Conservation (phyloP, 257 asterid genomes). For the Nicotiana undulata region DNA sequence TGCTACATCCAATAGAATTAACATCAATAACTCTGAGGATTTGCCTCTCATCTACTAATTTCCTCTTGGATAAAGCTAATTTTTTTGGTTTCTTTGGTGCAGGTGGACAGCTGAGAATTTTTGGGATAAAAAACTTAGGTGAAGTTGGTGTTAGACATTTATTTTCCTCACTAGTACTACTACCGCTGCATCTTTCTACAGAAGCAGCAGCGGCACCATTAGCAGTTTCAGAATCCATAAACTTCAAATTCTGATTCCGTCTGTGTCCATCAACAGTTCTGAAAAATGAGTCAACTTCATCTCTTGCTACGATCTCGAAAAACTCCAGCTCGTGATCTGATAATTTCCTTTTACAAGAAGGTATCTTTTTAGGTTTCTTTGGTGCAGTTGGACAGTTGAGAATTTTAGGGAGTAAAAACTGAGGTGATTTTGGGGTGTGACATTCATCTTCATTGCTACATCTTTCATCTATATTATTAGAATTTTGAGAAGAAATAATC, state of each 20-base stretch:
- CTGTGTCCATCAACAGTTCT: not conserved
- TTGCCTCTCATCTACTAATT: constrained; percentile 17
- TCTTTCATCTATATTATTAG: not conserved
- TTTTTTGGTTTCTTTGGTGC: constrained; percentile 45
- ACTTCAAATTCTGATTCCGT: too few relatives aligned
- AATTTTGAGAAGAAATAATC: not conserved
- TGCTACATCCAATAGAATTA: constrained; percentile 11
- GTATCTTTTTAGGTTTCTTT: constrained; percentile 30
- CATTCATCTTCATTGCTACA: constrained; percentile 21
- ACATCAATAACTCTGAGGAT: constrained; percentile 11
- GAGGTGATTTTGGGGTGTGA: constrained; percentile 45
- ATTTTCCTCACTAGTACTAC: too few relatives aligned
- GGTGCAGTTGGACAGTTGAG: constrained; percentile 65
- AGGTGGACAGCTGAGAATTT: constrained; percentile 42
- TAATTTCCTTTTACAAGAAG: constrained; percentile 38
- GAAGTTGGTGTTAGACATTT: constrained; percentile 32
- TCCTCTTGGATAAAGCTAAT: constrained; percentile 37
- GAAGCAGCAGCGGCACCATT: too few relatives aligned
- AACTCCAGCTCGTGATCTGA: constrained; percentile 18
- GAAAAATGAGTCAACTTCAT: constrained; percentile 45
- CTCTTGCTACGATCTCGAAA: constrained; percentile 26
- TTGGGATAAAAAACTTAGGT: constrained; percentile 36
- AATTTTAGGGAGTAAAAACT: constrained; percentile 32
- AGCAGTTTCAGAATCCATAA: too few relatives aligned
- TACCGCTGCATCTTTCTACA: too few relatives aligned